Evolutionary conservation across 108 stramenopile genomes (phyloP).

Genomic region (Aurantiochytrium sp.): DNA sequence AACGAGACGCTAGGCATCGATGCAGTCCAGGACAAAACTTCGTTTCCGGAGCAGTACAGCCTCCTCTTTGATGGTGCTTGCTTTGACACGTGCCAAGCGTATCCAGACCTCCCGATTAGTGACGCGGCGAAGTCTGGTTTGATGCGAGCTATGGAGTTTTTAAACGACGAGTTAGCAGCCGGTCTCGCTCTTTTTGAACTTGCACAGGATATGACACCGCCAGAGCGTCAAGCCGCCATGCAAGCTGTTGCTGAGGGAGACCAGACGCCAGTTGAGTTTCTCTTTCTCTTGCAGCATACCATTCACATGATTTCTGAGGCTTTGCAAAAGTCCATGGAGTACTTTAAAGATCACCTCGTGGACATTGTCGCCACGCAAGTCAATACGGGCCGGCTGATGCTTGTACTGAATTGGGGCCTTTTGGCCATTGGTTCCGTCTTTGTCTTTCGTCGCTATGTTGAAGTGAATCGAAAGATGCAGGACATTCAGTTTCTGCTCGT

Average conservation of each 20-base stretch:
- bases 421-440: neutral
- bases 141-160: neutral
- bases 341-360: neutral
- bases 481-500: neutral
- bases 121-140: neutral
- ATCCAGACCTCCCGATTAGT: neutral
- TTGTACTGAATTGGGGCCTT: neutral
- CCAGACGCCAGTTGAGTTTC: neutral
- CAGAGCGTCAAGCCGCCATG: neutral
- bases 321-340: neutral
- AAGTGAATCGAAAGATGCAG: neutral
- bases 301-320: neutral
- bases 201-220: neutral
- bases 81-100: neutral
- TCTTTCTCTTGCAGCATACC: neutral
- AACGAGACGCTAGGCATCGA: neutral
- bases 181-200: neutral
- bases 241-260: neutral
- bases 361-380: neutral
- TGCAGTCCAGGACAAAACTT: neutral
- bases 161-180: neutral
- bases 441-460: neutral
- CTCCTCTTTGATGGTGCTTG: neutral
- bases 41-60: neutral
- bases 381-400: neutral